phyloP scores from a whole-genome alignment of 768 basidiomycete genomes.

The Boletus rubroflammeus region DNA sequence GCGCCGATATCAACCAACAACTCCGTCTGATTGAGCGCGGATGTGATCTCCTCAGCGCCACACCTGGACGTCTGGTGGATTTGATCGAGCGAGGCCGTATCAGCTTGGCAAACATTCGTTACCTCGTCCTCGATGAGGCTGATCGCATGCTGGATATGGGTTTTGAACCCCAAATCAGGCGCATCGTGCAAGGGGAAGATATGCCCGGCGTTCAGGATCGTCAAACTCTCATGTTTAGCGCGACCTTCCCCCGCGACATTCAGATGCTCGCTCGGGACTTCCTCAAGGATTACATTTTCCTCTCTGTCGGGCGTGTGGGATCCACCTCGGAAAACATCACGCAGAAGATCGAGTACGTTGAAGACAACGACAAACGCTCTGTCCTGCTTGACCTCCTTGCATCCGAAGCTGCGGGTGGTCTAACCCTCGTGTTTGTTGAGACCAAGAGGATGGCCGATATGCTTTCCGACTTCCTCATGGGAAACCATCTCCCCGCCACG shows the following conservation, averaged over 20 bases:
- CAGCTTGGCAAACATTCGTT: slow-evolving; percentile 93
- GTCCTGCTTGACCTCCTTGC: slow-evolving; percentile 91
- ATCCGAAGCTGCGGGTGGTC: slow-evolving; percentile 63
- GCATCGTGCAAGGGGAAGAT: slow-evolving; percentile 97
- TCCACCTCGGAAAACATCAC: slow-evolving; percentile 99
- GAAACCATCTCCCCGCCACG: slow-evolving; percentile 80
- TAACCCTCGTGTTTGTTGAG: slow-evolving; percentile 97
- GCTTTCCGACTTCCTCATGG: slow-evolving; percentile 92
- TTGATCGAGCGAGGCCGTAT: slow-evolving; percentile 97
- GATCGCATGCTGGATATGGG: slow-evolving; percentile 99
- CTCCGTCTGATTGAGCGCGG: slow-evolving; percentile 93
- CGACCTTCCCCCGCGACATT: slow-evolving; percentile 98
- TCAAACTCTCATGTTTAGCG: slow-evolving; percentile 99
- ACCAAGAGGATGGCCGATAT: slow-evolving; percentile 99
- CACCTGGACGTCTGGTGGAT: slow-evolving; percentile 96
- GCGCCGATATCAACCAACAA: slow-evolving; percentile 96
- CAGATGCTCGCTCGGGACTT: slow-evolving; percentile 95
- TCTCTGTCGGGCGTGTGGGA: slow-evolving; percentile 97
- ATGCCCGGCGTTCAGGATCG: slow-evolving; percentile 93
- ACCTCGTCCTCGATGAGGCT: slow-evolving; percentile 97
- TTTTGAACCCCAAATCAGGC: slow-evolving; percentile 99
- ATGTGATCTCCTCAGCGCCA: slow-evolving; percentile 95
- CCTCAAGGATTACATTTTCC: slow-evolving; percentile 98
- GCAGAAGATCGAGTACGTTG: slow-evolving; percentile 97
- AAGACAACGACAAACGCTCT: slow-evolving; percentile 95